phyloP scores from a whole-genome alignment of 495 filamentous ascomycete species.

The Aspergillus haitiensis region DNA sequence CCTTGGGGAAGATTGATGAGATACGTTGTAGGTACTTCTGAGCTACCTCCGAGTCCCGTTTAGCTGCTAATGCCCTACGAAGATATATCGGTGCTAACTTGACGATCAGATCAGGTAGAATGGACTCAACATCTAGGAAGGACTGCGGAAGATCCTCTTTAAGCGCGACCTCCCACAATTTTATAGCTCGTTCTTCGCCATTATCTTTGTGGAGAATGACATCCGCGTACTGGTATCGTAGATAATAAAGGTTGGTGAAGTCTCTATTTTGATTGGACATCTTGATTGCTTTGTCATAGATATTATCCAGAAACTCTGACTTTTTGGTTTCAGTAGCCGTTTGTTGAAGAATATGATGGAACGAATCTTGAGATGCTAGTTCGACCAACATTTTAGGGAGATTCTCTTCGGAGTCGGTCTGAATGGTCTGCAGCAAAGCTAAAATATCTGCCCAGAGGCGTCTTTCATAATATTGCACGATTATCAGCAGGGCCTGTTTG shows the following conservation, averaged over 20 bases:
- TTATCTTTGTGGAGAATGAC: constrained; percentile 21
- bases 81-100: constrained; percentile 26
- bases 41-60: constrained; percentile 15
- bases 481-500: constrained; percentile 25
- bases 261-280: constrained; percentile 20
- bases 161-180: constrained; percentile 23
- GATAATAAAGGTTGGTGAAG: constrained; percentile 21
- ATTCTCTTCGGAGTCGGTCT: constrained; percentile 21
- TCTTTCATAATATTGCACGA: constrained; percentile 29
- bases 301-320: constrained; percentile 32
- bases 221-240: constrained; percentile 26
- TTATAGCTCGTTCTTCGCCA: constrained; percentile 22
- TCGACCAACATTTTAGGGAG: constrained; percentile 22
- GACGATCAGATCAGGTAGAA: constrained; percentile 21
- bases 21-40: constrained; percentile 18
- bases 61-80: constrained; percentile 15
- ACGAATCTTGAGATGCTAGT: constrained; percentile 29
- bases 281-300: constrained; percentile 33
- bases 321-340: constrained; percentile 28
- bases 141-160: constrained; percentile 24
- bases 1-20: constrained; percentile 18
- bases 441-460: constrained; percentile 33
- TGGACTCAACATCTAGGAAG: constrained; percentile 19
- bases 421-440: constrained; percentile 31
- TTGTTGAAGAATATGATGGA: constrained; percentile 32